Conservation (phyloP, 1,139 yeast species). For the Wickerhamiella infanticola region DNA sequence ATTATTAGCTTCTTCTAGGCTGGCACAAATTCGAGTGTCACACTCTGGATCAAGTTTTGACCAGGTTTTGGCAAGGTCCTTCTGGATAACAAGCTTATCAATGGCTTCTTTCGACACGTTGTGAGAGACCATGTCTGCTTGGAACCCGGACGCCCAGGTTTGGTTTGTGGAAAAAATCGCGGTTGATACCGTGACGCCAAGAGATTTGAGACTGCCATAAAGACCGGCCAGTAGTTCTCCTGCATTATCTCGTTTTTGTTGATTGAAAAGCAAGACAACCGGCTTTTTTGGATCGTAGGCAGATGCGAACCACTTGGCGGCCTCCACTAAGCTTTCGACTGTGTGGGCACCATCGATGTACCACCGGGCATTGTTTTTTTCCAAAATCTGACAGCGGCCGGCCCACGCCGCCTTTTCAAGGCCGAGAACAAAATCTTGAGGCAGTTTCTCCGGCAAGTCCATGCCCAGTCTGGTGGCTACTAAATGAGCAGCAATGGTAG, state of each 20-base stretch:
- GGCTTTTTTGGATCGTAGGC: conserved; percentile 20
- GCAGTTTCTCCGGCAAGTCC: conserved; percentile 28
- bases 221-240: conserved; percentile 43
- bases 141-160: conserved; percentile 81
- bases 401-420: conserved; percentile 69
- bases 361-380: conserved; percentile 46
- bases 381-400: conserved; percentile 77
- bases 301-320: conserved; percentile 61
- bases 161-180: conserved; percentile 83
- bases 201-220: conserved; percentile 27
- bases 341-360: conserved; percentile 95
- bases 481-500: conserved; percentile 72
- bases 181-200: conserved; percentile 39
- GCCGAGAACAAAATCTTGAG: conserved; percentile 46
- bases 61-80: conserved; percentile 60
- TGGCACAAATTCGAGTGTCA: conserved; percentile 44
- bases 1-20: conserved; percentile 60
- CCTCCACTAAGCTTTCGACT: conserved; percentile 63
- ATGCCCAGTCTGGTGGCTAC: conserved; percentile 45
- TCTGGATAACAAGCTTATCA: conserved; percentile 69
- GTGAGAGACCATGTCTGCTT: conserved; percentile 70
- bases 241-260: conserved; percentile 76
- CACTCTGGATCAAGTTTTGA: conserved; percentile 32
- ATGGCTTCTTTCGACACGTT: conserved; percentile 67
- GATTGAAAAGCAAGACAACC: conserved; percentile 59